Conservation (phyloP, 2,329 filamentous ascomycete species). For the Fusarium lateritium region DNA sequence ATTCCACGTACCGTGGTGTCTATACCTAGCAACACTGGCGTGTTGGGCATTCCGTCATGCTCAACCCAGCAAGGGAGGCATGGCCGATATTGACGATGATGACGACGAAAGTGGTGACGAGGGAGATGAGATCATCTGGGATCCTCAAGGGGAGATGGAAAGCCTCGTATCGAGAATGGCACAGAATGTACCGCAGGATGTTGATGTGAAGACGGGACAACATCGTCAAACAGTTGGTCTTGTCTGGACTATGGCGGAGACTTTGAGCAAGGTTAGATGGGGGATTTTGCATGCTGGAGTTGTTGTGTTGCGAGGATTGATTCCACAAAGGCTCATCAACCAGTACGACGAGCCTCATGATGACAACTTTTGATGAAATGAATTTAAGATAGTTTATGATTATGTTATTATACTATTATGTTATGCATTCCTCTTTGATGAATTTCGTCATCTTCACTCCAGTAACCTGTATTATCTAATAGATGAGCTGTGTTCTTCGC, state of each 20-base stretch:
- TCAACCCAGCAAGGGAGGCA: neutral
- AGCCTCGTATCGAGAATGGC: conserved; percentile 9
- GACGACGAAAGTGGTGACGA: neutral
- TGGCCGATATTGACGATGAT: neutral
- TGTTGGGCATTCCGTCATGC: conserved; percentile 15
- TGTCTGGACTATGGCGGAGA: conserved; percentile 68
- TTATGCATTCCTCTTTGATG: no score
- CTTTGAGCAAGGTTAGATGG: conserved; percentile 71
- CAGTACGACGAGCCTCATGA: conserved; percentile 13
- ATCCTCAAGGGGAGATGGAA: conserved; percentile 5
- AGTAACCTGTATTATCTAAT: no score
- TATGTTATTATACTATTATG: no score
- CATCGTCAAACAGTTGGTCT: conserved; percentile 57
- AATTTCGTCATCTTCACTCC: no score
- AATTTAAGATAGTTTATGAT: no score
- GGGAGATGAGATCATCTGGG: conserved; percentile 4
- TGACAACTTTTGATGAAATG: neutral
- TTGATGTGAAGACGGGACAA: neutral
- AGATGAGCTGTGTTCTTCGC: no score
- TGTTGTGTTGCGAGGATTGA: conserved; percentile 63
- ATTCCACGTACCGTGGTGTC: conserved; percentile 15
- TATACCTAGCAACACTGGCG: neutral
- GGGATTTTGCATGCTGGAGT: conserved; percentile 74
- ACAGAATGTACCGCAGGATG: neutral
- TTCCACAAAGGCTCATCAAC: conserved; percentile 42